Conservation (phyloP, 805 yeast species). For the Starmera quercuum region DNA sequence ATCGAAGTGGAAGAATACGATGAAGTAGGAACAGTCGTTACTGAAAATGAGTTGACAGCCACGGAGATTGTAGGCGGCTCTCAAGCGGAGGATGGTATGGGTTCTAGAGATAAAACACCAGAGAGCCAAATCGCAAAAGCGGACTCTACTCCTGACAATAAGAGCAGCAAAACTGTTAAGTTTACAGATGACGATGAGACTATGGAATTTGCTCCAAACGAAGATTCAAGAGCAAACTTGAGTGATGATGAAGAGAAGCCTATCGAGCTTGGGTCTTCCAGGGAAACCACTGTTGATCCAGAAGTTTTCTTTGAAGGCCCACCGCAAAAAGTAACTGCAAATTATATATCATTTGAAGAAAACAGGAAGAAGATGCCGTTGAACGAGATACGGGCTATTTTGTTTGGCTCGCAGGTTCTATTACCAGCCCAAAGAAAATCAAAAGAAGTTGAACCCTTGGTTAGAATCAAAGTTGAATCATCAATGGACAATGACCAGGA, state of each 20-base stretch:
- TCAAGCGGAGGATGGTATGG: too few relatives aligned
- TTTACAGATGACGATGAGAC: not conserved
- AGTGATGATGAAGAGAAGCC: not conserved
- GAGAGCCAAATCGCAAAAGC: too few relatives aligned
- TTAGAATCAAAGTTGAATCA: constrained; percentile 27
- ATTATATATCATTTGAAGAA: constrained; percentile 45
- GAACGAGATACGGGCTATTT: constrained; percentile 23
- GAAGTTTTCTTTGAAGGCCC: constrained; percentile 55
- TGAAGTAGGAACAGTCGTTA: too few relatives aligned
- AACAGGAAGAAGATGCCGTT: constrained; percentile 28
- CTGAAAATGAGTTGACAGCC: too few relatives aligned
- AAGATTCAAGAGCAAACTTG: too few relatives aligned
- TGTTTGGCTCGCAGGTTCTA: constrained; percentile 58
- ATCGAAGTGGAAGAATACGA: too few relatives aligned
- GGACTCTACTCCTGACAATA: not conserved
- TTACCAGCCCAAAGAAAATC: constrained; percentile 46
- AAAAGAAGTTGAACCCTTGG: constrained; percentile 45
- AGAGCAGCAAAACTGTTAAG: not conserved
- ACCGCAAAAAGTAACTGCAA: constrained; percentile 47
- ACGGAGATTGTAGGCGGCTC: too few relatives aligned
- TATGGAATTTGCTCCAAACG: too few relatives aligned
- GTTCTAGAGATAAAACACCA: too few relatives aligned
- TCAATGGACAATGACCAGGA: constrained; percentile 19
- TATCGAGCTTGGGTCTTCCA: not conserved
- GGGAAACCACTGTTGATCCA: constrained; percentile 5